Evolutionary conservation across 1,284 basidiomycete species (phyloP), one percentile per base, ranked within the genome.

Genomic region (Sparassis latifolia): DNA sequence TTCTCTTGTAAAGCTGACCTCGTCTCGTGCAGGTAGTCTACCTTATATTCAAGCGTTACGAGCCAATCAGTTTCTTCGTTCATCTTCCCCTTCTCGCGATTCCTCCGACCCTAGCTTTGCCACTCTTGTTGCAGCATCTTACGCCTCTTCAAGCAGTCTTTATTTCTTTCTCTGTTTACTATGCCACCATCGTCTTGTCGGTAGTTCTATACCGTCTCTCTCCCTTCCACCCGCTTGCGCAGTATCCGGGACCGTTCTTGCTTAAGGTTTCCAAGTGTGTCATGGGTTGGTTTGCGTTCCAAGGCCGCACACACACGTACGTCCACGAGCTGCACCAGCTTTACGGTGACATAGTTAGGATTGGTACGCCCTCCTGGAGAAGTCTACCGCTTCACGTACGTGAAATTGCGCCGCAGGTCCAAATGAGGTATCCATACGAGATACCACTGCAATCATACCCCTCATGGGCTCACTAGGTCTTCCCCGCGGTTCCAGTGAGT

Each of bases 271-370:
- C 65, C 1, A 62, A 62, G 44, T 48, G 61, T 12, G 62, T 57
- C 55, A 50, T 62, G 48, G 52, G 58, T 28, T 61, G 52, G 42
- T 45, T 59, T 5, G 45, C 55, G 2, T 44, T n/a, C 7, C 39
- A 48, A 2, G 67, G 67, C 3, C 55, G 54, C n/a, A 56, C 57
- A 47, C 60, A 66, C 49, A 42, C 56, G 2, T 64, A 60, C 46
- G 54, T 57, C 39, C 47, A 61, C 39, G 10, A 45, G 2, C 50
- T 66, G 10, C 66, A 68, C 39, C 48, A 61, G 4, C 51, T 37
- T 20, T 66, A 66, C 46, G 65, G 65, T 0, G 63, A 66, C 32
- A 49, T 64, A n/a, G 65, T 68, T n/a, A 51, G 66, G 10, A 60
- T 61, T 12, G 65, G 65, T 66, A 27, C 29, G 6, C 48, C 44